Base-by-base conservation (phyloP, 148 eudicot species). In the Silene uniflora region DNA sequence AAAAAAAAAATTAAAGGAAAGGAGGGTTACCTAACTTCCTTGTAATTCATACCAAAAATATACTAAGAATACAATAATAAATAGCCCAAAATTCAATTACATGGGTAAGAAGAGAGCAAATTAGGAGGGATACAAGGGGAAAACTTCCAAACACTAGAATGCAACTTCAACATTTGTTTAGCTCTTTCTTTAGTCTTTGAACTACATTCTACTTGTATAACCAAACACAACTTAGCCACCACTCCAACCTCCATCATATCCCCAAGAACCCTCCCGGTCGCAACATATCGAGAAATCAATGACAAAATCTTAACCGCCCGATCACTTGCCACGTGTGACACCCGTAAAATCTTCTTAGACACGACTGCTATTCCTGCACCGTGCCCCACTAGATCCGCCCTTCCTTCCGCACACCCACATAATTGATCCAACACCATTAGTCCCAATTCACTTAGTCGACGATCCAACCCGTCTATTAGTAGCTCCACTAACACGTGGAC, bases 241-340 rank as follows among this genome's bases (percentile, higher is more conserved):
- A 89, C 98, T 19, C 98, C 98, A 58, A 91, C 97, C 76, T 87
- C 87, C 87, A 86, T 7, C 98, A 93, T 93, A 75, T 93, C 98
- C 49, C 76, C 88, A 63, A 93, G 65, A 67, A 91, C 92, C 85
- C 80, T 82, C 29, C 80, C 54, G 12, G 76, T 87, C 14, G 78
- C 91, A 7, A 90, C 81, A 23, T 81, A 78, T 80, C 77, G 86
- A 6, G 88, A 84, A 0, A 93, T 75, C 59, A 81, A 87, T 6
- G 79, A 42, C 19, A 93, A 21, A 3, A 93, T 77, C 73, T 84
- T 84, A 59, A 93, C 90, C 0, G 82, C 97, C 59, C 86, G 81
- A 61, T 89, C 93, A 10, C 87, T 91, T 3, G 82, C 92, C 61
- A 69, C 77, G 44, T 89, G 89, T 0, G 98, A 93, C 67, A 93